Evolutionary conservation across 2,329 filamentous ascomycete species (phyloP).

Genomic region (Madurella mycetomatis): DNA sequence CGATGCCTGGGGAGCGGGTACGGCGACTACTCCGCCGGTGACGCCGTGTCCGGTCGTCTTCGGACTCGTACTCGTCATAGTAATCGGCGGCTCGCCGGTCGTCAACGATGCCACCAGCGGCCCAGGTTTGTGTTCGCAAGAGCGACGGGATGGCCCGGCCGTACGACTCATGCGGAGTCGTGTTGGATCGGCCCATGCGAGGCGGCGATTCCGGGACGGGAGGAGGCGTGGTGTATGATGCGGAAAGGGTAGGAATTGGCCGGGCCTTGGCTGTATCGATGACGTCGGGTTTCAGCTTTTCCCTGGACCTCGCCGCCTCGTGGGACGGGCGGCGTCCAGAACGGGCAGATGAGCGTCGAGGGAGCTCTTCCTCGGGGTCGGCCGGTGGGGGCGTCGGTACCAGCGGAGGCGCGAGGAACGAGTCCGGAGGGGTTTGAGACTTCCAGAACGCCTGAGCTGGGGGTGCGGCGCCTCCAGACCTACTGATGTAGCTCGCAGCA

Average conservation of each 20-base stretch:
- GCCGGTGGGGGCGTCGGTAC: conserved; percentile 24
- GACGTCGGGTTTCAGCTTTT: conserved; percentile 21
- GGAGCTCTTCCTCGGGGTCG: conserved; percentile 22
- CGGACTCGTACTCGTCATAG: conserved; percentile 19
- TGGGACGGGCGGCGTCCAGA: conserved; percentile 24
- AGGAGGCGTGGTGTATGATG: conserved; percentile 26
- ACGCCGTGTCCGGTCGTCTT: conserved; percentile 21
- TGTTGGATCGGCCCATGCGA: conserved; percentile 22
- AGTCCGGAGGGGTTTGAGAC: conserved; percentile 12
- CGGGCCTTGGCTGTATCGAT: conserved; percentile 17
- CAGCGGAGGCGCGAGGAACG: conserved; percentile 8
- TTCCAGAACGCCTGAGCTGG: conserved; percentile 7
- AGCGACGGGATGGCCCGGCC: conserved; percentile 15
- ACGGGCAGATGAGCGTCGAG: conserved; percentile 18
- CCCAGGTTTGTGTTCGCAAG: conserved; percentile 21
- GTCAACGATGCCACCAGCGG: conserved; percentile 1
- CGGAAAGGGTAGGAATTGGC: conserved; percentile 25
- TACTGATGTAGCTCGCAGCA: conserved; percentile 21
- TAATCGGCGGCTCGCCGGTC: conserved; percentile 10
- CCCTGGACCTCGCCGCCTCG: conserved; percentile 21
- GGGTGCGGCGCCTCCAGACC: conserved; percentile 9
- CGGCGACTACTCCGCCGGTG: conserved; percentile 20
- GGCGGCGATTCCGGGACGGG: conserved; percentile 22
- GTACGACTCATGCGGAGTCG: conserved; percentile 17
- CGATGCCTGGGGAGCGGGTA: conserved; percentile 18